A percentile compares a stretch with the other conserved stretches of the same genome.
Conservation (phyloP, 2,329 filamentous ascomycete genomes). For the Aaosphaeria arxii region DNA sequence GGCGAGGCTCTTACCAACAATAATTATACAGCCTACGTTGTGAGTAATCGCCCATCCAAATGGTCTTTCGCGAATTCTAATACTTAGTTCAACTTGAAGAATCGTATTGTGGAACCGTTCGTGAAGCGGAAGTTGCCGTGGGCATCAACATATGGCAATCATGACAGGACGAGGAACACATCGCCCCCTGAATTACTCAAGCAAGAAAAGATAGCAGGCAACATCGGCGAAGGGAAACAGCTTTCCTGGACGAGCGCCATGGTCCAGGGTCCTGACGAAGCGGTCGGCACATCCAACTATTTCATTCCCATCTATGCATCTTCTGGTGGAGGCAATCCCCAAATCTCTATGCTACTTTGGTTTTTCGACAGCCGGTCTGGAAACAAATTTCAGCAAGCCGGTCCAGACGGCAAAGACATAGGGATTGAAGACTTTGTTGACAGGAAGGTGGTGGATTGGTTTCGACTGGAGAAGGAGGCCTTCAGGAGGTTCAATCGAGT, state of each 20-base stretch:
- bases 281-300: slow-evolving; percentile 49
- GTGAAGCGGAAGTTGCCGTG: slow-evolving; percentile 56
- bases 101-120: slow-evolving; percentile 42
- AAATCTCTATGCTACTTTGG: slow-evolving; percentile 58
- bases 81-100: background rate
- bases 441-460: slow-evolving; percentile 26
- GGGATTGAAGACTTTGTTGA: slow-evolving; percentile 16
- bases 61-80: background rate
- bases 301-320: slow-evolving; percentile 50
- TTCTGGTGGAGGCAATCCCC: slow-evolving; percentile 23
- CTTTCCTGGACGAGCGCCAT: slow-evolving; percentile 42
- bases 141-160: slow-evolving; percentile 70
- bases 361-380: slow-evolving; percentile 60
- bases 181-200: slow-evolving; percentile 19
- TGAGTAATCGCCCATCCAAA: background rate
- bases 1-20: slow-evolving; percentile 49
- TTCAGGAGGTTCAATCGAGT: slow-evolving; percentile 25
- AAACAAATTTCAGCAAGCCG: slow-evolving; percentile 11
- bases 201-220: slow-evolving; percentile 25
- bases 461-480: slow-evolving; percentile 12
- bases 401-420: slow-evolving; percentile 9
- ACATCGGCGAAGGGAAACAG: slow-evolving; percentile 40
- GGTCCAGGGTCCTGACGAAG: slow-evolving; percentile 36
- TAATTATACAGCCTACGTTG: slow-evolving; percentile 14
- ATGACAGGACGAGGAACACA: slow-evolving; percentile 48